Evolutionary conservation across 352 stramenopile species (phyloP).

Genomic region (Phytophthora foliorum): DNA sequence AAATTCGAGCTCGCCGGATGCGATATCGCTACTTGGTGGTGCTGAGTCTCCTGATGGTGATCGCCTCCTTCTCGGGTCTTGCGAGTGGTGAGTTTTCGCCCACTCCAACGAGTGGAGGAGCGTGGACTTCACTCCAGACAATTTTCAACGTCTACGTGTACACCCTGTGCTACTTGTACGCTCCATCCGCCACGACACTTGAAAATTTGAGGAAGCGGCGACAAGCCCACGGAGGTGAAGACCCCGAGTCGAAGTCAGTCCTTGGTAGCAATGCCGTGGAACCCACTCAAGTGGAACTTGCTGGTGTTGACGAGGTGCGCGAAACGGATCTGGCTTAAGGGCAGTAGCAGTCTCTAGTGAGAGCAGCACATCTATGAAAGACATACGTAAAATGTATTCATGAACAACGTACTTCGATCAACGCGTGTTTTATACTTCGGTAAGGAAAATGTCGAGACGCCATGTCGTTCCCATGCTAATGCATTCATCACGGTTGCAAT

Average conservation of each 20-base stretch:
- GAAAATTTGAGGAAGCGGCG: constrained; percentile 36
- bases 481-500: no score
- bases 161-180: constrained; percentile 65
- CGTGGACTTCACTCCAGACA: constrained; percentile 59
- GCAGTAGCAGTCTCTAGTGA: background rate
- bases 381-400: background rate
- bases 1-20: constrained; percentile 56
- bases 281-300: constrained; percentile 24
- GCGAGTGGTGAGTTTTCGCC: constrained; percentile 54
- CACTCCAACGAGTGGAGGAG: constrained; percentile 50
- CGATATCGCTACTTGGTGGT: constrained; percentile 61
- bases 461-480: background rate
- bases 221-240: constrained; percentile 9
- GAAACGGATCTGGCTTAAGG: constrained; percentile 29
- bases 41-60: constrained; percentile 60
- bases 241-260: constrained; percentile 20
- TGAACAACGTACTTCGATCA: background rate
- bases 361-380: background rate
- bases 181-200: constrained; percentile 53
- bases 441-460: no score
- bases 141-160: constrained; percentile 77
- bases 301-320: constrained; percentile 20
- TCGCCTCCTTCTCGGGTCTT: constrained; percentile 55
- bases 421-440: no score
- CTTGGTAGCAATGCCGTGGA: constrained; percentile 12